Conservation (phyloP, 1,284 basidiomycete genomes). For the Vanrija sp. region DNA sequence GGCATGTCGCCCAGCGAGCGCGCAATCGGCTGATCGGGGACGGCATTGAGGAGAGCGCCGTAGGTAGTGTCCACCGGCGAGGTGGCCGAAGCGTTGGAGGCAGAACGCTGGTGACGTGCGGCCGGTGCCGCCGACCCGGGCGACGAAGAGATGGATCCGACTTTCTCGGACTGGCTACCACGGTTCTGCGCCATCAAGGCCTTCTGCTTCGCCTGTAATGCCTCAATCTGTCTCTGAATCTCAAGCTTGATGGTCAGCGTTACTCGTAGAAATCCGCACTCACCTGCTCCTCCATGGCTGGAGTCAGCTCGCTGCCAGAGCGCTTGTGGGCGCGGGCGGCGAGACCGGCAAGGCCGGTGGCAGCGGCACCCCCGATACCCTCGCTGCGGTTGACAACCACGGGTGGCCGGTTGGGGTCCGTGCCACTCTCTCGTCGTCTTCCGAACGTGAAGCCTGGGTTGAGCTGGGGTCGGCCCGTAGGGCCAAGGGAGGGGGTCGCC, state of each 20-base stretch:
- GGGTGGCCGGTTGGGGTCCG: conserved; percentile 14
- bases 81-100: conserved; percentile 59
- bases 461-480: conserved; percentile 78
- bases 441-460: conserved; percentile 87
- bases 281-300: conserved; percentile 79
- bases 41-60: conserved; percentile 34
- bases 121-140: conserved; percentile 32
- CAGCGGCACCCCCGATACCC: conserved; percentile 39
- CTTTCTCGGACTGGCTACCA: conserved; percentile 58
- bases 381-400: conserved; percentile 36
- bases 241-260: conserved; percentile 61
- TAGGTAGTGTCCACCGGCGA: conserved; percentile 4
- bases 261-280: conserved; percentile 12
- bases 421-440: conserved; percentile 43
- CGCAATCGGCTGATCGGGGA: conserved; percentile 10
- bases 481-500: conserved; percentile 54
- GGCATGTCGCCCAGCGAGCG: conserved; percentile 29
- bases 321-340: conserved; percentile 50
- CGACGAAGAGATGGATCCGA: conserved; percentile 17
- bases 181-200: conserved; percentile 80
- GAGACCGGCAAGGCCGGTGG: conserved; percentile 43
- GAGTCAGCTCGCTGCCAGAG: conserved; percentile 63
- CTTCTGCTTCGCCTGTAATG: conserved; percentile 81
- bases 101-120: conserved; percentile 75
- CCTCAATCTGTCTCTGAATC: conserved; percentile 84